Conservation (phyloP, 1,284 basidiomycete genomes). For the Heterobasidion annosum region DNA sequence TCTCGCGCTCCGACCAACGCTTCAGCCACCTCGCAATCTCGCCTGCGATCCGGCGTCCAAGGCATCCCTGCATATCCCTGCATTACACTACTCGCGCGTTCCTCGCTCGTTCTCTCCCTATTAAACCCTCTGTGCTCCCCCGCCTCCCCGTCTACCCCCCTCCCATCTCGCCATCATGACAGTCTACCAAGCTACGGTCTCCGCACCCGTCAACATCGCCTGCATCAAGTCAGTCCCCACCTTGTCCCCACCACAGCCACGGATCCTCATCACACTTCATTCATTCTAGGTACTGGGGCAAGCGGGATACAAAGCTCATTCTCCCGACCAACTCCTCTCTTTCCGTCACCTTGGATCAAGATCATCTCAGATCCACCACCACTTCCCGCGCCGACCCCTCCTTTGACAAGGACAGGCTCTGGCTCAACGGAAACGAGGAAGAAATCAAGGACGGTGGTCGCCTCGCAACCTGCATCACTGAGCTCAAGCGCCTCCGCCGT, state of each 20-base stretch:
- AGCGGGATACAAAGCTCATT: conserved; percentile 92
- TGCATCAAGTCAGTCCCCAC: conserved; percentile 75
- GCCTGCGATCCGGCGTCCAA: too few relatives aligned
- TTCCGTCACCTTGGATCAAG: conserved; percentile 94
- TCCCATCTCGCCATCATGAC: conserved; percentile 35
- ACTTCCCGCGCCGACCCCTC: conserved; percentile 80
- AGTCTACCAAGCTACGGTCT: conserved; percentile 80
- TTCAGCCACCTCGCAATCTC: too few relatives aligned
- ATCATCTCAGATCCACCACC: conserved; percentile 91
- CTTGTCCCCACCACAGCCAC: conserved; percentile 1
- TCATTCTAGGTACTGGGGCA: conserved; percentile 86
- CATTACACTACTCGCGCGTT: conserved; percentile 6
- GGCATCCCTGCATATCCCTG: neutral
- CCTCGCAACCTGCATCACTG: conserved; percentile 79
- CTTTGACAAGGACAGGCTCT: conserved; percentile 76
- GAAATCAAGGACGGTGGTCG: conserved; percentile 79
- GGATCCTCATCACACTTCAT: neutral
- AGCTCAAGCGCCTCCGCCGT: conserved; percentile 76
- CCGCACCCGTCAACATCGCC: conserved; percentile 94
- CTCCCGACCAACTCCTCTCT: conserved; percentile 97
- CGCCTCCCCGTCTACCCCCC: neutral
- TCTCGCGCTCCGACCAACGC: too few relatives aligned
- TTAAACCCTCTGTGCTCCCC: neutral
- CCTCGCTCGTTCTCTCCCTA: conserved; percentile 2
- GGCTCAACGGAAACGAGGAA: conserved; percentile 93